phyloP scores from a whole-genome alignment of 495 filamentous ascomycete genomes.

The Daldinia vernicosa region DNA sequence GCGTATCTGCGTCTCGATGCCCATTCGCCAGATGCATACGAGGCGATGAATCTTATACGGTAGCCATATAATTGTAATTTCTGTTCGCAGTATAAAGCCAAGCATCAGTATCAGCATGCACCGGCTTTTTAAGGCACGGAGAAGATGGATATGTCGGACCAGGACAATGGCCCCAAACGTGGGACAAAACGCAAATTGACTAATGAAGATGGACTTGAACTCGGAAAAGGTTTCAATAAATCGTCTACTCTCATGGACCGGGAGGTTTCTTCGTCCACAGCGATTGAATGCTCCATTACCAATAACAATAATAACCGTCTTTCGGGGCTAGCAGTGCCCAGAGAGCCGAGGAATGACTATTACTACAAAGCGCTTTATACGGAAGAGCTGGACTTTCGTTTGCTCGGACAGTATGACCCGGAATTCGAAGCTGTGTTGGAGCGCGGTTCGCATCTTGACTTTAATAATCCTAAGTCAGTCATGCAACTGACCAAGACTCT shows the following conservation, averaged over 20 bases:
- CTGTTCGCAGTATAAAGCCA: neutral
- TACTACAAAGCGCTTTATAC: slow-evolving; percentile 52
- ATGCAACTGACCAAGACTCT: slow-evolving; percentile 85
- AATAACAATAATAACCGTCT: neutral
- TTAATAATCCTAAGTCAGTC: slow-evolving; percentile 78
- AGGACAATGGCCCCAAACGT: neutral
- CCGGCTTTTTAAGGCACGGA: neutral
- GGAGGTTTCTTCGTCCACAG: neutral
- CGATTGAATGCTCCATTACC: neutral
- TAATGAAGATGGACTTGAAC: slow-evolving; percentile 10
- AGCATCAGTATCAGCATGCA: slow-evolving; percentile 6
- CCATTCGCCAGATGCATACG: neutral
- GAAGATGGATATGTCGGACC: slow-evolving; percentile 8
- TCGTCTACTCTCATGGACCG: neutral
- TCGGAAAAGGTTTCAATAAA: slow-evolving; percentile 1
- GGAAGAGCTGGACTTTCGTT: slow-evolving; percentile 47
- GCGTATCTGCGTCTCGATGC: neutral
- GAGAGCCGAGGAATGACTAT: slow-evolving; percentile 40
- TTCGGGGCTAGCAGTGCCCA: neutral
- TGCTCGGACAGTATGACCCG: slow-evolving; percentile 47
- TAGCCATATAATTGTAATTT: neutral
- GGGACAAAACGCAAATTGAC: slow-evolving; percentile 38
- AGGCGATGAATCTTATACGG: neutral
- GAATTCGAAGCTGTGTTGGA: slow-evolving; percentile 56
- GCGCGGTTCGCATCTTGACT: slow-evolving; percentile 75